Conservation (phyloP, 2,329 filamentous ascomycete species). For the Nemania abortiva region DNA sequence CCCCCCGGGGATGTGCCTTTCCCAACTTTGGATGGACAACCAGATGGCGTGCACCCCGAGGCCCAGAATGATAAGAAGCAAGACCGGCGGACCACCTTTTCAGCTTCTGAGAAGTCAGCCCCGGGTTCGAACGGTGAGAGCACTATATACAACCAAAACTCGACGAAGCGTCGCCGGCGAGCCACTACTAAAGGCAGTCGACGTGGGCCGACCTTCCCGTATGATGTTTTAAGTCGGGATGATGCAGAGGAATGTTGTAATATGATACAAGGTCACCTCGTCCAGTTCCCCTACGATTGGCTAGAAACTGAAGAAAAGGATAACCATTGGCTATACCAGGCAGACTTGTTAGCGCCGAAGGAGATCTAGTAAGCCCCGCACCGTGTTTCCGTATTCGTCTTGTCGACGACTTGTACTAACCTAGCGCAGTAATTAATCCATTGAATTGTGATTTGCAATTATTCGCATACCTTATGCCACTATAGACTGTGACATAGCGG, state of each 20-base stretch:
- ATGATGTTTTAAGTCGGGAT: constrained; percentile 79
- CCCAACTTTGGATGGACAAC: constrained; percentile 59
- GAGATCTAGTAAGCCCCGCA: constrained; percentile 86
- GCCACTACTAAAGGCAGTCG: constrained; percentile 77
- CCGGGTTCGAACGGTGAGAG: constrained; percentile 51
- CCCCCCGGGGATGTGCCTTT: constrained; percentile 60
- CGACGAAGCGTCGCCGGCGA: constrained; percentile 70
- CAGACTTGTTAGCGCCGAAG: constrained; percentile 94
- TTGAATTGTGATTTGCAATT: constrained; percentile 1
- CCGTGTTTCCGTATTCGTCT: neutral
- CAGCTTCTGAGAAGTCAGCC: constrained; percentile 63
- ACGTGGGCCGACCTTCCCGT: constrained; percentile 71
- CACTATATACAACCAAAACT: constrained; percentile 50
- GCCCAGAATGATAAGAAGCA: constrained; percentile 55
- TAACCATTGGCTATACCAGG: constrained; percentile 96
- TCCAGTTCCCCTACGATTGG: constrained; percentile 97
- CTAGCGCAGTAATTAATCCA: constrained; percentile 43
- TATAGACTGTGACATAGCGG: neutral
- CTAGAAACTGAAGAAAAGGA: constrained; percentile 89
- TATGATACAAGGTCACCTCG: constrained; percentile 87
- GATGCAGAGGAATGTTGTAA: constrained; percentile 86
- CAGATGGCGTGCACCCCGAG: constrained; percentile 43
- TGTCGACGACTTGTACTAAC: constrained; percentile 36
- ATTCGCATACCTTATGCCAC: neutral
- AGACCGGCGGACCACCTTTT: constrained; percentile 69